Evolutionary conservation across 306 rosid species (phyloP), one percentile per base, ranked within the genome.

Genomic region (Medicago arabica): DNA sequence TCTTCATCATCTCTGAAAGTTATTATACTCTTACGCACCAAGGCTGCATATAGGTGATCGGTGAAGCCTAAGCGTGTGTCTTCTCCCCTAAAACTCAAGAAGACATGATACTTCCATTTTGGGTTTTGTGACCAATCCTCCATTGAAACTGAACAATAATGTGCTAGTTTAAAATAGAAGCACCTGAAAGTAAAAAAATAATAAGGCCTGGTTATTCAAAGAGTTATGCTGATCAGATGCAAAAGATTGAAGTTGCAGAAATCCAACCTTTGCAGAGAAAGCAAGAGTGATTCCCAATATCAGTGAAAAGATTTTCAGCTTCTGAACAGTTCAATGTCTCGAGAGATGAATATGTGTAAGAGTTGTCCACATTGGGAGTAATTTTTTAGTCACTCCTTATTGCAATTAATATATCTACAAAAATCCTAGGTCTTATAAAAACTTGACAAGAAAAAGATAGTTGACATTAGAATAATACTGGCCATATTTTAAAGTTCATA

Each of bases 11-110:
- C 63, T 57, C 63, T 57, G 63, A 57, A 57, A 10, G 63, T 57
- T 57, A 57, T 57, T 57, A 57, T 57, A 57, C 63, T 57, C 34
- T 57, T 57, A 6, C 63, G 63, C 36, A 23, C 63, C 36, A 57
- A 23, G 6, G 63, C n/a, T 21, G 63, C 63, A 21, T 21, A 57
- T 11, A 57, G 15, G 63, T 57, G 63, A 57, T 57, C 63, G n/a
- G 63, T 11, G n/a, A 57, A 57, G 63, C 63, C 63, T 21, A 21
- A 23, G 38, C 63, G 64, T 1, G 63, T 57, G 36, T 57, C 63
- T 57, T 57, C 63, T 57, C 77, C 82, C 57, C 82, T 78, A 50
- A 78, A 70, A 39, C 77, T 78, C 77, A 78, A 78, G 77, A 78
- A 78, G 21, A 78, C 65, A n/a, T 78, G 82, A 17, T 71, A 78